phyloP scores from a whole-genome alignment of 177 flowering plant genomes.

The Vitis hybrid region DNA sequence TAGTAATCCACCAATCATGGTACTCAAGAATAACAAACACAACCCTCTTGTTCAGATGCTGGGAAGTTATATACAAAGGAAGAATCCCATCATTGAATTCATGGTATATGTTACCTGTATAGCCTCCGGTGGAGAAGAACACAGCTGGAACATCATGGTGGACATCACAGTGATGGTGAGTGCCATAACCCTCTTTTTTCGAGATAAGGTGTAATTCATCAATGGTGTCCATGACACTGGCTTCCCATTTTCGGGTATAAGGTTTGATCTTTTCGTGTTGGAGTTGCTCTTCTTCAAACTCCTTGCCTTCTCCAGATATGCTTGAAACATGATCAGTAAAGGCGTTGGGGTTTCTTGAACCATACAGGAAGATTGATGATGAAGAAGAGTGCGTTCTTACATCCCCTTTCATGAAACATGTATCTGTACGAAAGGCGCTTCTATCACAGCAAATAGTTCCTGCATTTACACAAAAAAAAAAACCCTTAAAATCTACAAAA shows the following conservation, averaged over 20 bases:
- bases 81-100: slow-evolving; percentile 86
- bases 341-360: slow-evolving; percentile 20
- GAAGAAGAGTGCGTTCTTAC: slow-evolving; percentile 62
- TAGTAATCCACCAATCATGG: slow-evolving; percentile 79
- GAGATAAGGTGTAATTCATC: slow-evolving; percentile 52
- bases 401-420: slow-evolving; percentile 82
- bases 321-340: slow-evolving; percentile 2
- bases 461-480: slow-evolving; percentile 21
- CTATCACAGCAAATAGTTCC: slow-evolving; percentile 80
- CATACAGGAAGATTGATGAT: slow-evolving; percentile 58
- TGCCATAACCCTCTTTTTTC: slow-evolving; percentile 14
- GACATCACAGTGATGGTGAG: slow-evolving; percentile 50
- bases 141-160: slow-evolving; percentile 75
- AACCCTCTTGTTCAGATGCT: slow-evolving; percentile 66
- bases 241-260: slow-evolving; percentile 78
- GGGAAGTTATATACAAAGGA: slow-evolving; percentile 82
- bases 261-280: slow-evolving; percentile 67
- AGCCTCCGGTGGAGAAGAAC: slow-evolving; percentile 88
- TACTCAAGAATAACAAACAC: slow-evolving; percentile 81
- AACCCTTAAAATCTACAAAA: background rate
- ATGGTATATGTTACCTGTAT: slow-evolving; percentile 82
- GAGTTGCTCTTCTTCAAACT: slow-evolving; percentile 21
- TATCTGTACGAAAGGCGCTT: slow-evolving; percentile 56
- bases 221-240: slow-evolving; percentile 56
- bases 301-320: background rate